Conservation (phyloP, 139 green algal species). For the Chlorella vulgaris region DNA sequence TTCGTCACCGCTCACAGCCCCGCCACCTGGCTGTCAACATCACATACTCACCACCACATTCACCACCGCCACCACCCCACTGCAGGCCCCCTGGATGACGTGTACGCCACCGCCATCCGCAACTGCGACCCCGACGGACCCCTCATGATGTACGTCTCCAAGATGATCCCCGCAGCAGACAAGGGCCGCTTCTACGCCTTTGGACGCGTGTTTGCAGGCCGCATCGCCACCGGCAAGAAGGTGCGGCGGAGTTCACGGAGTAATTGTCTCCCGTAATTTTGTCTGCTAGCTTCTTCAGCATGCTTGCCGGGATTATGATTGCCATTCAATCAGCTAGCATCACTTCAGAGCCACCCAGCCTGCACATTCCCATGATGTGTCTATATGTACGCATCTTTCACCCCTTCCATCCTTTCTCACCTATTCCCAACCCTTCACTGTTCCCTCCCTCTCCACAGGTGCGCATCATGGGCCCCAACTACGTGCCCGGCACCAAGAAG, state of each 20-base stretch:
- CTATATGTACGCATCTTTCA: too few species aligned
- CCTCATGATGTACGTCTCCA: constrained; percentile 99
- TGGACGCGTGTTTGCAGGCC: constrained; percentile 95
- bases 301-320: too few species aligned
- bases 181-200: constrained; percentile 99
- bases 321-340: neutral
- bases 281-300: too few species aligned
- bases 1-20: too few species aligned
- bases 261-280: too few species aligned
- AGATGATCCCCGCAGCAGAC: constrained; percentile 98
- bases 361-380: too few species aligned
- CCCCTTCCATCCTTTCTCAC: too few species aligned
- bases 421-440: too few species aligned
- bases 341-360: too few species aligned
- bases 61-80: neutral
- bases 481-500: constrained; percentile 98
- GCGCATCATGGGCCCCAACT: constrained; percentile 99
- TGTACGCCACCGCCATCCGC: constrained; percentile 91
- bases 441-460: constrained; percentile 61
- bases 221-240: constrained; percentile 90
- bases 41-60: neutral
- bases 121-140: constrained; percentile 96
- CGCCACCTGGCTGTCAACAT: too few species aligned
- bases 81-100: constrained; percentile 92
- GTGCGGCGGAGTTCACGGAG: constrained; percentile 49